Evolutionary conservation across 371 early-diverging fungal species (phyloP).

Genomic region (Phascolomyces articulosus): DNA sequence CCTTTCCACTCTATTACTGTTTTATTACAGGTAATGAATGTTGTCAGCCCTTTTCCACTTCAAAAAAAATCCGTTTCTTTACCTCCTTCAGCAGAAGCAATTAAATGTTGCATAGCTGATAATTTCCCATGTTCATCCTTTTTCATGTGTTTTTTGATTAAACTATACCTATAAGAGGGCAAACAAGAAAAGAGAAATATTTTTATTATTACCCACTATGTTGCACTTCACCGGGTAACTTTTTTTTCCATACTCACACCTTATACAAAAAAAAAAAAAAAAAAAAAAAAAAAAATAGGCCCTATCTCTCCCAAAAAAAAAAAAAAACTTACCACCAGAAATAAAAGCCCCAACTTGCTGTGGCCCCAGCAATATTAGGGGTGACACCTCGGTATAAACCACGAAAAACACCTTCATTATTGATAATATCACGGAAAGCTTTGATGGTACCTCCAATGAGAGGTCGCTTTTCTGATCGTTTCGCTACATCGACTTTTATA

Average conservation of each 20-base stretch:
- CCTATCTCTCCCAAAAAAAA: too few relatives aligned
- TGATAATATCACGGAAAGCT: conserved; percentile 60
- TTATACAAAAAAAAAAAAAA: too few relatives aligned
- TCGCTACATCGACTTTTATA: conserved; percentile 51
- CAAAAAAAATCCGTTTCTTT: too few relatives aligned
- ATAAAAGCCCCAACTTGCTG: conserved; percentile 94
- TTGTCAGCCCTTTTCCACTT: too few relatives aligned
- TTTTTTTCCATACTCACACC: background rate
- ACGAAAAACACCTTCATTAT: conserved; percentile 56
- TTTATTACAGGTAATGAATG: too few relatives aligned
- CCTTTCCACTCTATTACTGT: too few relatives aligned
- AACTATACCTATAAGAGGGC: conserved; percentile 57
- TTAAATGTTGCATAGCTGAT: conserved; percentile 77
- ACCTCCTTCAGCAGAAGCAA: conserved; percentile 82
- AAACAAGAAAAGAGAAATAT: background rate
- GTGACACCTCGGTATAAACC: conserved; percentile 91
- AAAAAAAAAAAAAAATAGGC: too few relatives aligned
- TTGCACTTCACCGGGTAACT: background rate
- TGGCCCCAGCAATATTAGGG: conserved; percentile 92
- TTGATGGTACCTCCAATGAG: conserved; percentile 73
- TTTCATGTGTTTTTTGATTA: conserved; percentile 77
- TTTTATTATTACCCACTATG: background rate
- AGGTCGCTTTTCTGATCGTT: conserved; percentile 40
- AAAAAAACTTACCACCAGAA: conserved; percentile 79
- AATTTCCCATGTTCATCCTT: conserved; percentile 60